phyloP scores from a whole-genome alignment of 2,329 filamentous ascomycete species.

The Gaeumannomyces sp. region DNA sequence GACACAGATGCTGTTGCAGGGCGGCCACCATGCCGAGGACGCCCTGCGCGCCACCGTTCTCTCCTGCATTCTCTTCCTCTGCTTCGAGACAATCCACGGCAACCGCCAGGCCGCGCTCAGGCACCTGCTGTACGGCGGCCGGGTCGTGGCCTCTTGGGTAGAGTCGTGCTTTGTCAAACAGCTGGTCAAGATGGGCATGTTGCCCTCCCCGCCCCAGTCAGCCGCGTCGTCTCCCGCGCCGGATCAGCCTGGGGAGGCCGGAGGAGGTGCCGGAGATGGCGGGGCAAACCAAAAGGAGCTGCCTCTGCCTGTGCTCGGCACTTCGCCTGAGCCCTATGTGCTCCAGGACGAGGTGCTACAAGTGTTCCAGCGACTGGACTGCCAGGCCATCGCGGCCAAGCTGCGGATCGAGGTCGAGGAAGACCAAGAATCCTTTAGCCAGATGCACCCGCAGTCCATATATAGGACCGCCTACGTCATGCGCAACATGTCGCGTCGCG shows the following conservation, averaged over 20 bases:
- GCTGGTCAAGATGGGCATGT: neutral
- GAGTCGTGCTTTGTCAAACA: slow-evolving; percentile 8
- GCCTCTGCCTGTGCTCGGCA: neutral
- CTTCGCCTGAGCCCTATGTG: slow-evolving; percentile 16
- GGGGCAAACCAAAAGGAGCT: neutral
- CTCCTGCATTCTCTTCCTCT: slow-evolving; percentile 31
- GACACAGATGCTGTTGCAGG: neutral
- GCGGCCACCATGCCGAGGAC: slow-evolving; percentile 16
- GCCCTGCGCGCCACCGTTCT: slow-evolving; percentile 27
- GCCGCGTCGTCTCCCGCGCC: neutral
- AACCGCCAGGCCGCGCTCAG: slow-evolving; percentile 27
- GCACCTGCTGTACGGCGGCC: slow-evolving; percentile 31
- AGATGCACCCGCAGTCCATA: slow-evolving; percentile 14
- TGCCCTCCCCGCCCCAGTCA: neutral
- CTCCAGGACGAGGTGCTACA: slow-evolving; percentile 23
- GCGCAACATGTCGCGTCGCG: neutral
- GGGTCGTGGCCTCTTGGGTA: slow-evolving; percentile 29
- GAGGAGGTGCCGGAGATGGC: too few species aligned
- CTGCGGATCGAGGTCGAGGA: neutral
- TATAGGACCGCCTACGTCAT: slow-evolving; percentile 11
- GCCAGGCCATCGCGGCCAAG: slow-evolving; percentile 16
- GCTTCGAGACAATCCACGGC: slow-evolving; percentile 31
- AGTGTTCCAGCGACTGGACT: slow-evolving; percentile 24
- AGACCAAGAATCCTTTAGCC: neutral
- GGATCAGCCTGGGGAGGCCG: neutral